A percentile compares a stretch with the other conserved stretches of the same genome.
Evolutionary conservation across 768 basidiomycete genomes (phyloP).

Genomic region (Suillus brevipes): DNA sequence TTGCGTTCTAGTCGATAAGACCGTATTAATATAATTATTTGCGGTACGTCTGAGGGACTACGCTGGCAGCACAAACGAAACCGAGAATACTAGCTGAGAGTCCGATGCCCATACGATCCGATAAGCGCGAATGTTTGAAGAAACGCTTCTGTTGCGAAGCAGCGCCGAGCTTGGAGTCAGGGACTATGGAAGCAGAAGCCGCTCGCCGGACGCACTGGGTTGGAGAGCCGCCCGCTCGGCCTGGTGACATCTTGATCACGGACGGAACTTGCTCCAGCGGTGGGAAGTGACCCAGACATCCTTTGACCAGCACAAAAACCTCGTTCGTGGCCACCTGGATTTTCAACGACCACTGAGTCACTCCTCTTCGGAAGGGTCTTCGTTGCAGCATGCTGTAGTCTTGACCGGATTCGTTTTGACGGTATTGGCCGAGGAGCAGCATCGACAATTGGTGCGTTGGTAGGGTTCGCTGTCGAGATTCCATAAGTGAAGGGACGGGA

Average conservation of each 20-base stretch:
- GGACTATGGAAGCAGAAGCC: background rate
- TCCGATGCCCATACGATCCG: background rate
- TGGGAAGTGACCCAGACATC: conserved; percentile 14
- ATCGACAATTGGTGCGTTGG: background rate
- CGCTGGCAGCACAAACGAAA: background rate
- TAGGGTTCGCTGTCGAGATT: background rate
- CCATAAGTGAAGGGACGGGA: background rate
- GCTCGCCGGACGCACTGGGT: conserved; percentile 1
- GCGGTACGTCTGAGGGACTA: background rate
- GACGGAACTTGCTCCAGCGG: conserved; percentile 14
- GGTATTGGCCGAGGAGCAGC: background rate
- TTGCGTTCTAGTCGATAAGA: background rate
- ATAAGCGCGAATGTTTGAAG: background rate
- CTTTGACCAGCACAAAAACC: conserved; percentile 1
- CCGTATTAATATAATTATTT: background rate
- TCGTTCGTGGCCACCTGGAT: background rate
- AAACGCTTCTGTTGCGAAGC: background rate
- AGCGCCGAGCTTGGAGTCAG: background rate
- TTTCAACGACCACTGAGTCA: background rate
- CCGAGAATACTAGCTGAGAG: background rate
- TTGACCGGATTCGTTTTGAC: background rate
- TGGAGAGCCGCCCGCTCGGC: background rate
- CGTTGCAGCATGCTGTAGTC: conserved; percentile 10
- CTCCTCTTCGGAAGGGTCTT: conserved; percentile 16
- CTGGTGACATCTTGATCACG: background rate